Evolutionary conservation across 2,329 filamentous ascomycete genomes (phyloP), one percentile per base, ranked within the genome.

Genomic region (Alternaria metachromatica): DNA sequence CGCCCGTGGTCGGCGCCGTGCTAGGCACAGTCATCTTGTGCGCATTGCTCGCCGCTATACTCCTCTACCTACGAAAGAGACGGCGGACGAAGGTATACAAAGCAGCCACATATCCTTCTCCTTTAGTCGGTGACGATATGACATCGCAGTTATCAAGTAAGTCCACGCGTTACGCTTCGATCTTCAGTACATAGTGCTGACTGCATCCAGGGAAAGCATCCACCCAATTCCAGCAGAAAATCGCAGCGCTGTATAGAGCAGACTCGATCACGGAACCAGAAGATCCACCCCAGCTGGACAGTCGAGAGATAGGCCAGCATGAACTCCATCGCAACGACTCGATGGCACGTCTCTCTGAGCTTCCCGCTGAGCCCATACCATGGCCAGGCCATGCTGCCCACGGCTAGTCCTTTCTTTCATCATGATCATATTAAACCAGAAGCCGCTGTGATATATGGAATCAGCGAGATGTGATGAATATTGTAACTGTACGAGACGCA

Each of bases 51-150:
- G 0, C 70, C 2, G 55, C 66, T 15, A 10, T 74, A 1, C 44
- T 70, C 4, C 55, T 71, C 13, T 65, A 62, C 18, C 13, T 72
- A 4, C 63, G 63, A 11, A 63, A 67, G 15, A 65, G 58, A 49
- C 68, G 49, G 41, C 57, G 55, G 3, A 64, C 50, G 13, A 76
- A 72, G 10, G 61, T 72, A 13, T 70, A 71, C 55, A 68, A 65
- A 56, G 64, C 67, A 43, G 69, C 73, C 41, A 63, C 63, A 12
- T 72, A 74, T 50, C 71, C 71, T 7, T 74, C 75, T 2, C 68
- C 70, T 12, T 66, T 71, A 13, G 59, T 67, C 20, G 65, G 64
- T 11, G 67, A 55, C n/a, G 72, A 77, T 46, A 74, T 78, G 72
- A 75, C 68, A 30, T 64, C 66, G 28, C 58, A 63, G 15, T 53